phyloP scores from a whole-genome alignment of 1,139 yeast genomes.

The Candida tropicalis region DNA sequence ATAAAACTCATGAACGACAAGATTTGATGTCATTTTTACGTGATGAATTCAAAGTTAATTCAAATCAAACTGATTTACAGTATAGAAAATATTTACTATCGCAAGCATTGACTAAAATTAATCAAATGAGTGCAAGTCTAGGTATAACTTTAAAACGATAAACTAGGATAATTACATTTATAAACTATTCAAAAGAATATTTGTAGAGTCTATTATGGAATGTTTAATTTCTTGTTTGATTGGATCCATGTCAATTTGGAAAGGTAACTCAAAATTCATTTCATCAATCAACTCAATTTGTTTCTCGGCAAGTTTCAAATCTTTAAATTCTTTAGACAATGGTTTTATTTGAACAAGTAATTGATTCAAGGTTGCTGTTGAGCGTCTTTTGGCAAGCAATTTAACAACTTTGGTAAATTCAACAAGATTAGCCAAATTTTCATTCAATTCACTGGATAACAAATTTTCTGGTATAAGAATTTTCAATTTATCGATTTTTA shows the following conservation, averaged over 20 bases:
- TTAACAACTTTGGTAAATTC: conserved; percentile 30
- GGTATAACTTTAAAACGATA: conserved; percentile 18
- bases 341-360: conserved; percentile 12
- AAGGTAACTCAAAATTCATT: conserved; percentile 14
- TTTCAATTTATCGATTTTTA: conserved; percentile 30
- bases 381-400: conserved; percentile 12
- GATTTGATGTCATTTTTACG: conserved; percentile 38
- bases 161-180: conserved; percentile 7
- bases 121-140: conserved; percentile 30
- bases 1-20: conserved; percentile 39
- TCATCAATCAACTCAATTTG: conserved; percentile 21
- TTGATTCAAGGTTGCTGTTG: conserved; percentile 11
- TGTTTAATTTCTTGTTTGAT: conserved; percentile 17
- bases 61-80: conserved; percentile 31
- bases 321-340: conserved; percentile 19
- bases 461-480: conserved; percentile 14
- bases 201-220: conserved; percentile 20
- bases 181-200: conserved; percentile 16
- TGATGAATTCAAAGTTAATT: conserved; percentile 36
- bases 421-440: conserved; percentile 24
- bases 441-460: conserved; percentile 26
- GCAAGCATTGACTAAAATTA: conserved; percentile 33
- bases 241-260: conserved; percentile 15
- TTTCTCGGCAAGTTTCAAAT: conserved; percentile 15
- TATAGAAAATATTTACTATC: conserved; percentile 43